Evolutionary conservation across 441 rosid species (phyloP), one percentile per base, ranked within the genome.

Genomic region (Lepidium campestre): DNA sequence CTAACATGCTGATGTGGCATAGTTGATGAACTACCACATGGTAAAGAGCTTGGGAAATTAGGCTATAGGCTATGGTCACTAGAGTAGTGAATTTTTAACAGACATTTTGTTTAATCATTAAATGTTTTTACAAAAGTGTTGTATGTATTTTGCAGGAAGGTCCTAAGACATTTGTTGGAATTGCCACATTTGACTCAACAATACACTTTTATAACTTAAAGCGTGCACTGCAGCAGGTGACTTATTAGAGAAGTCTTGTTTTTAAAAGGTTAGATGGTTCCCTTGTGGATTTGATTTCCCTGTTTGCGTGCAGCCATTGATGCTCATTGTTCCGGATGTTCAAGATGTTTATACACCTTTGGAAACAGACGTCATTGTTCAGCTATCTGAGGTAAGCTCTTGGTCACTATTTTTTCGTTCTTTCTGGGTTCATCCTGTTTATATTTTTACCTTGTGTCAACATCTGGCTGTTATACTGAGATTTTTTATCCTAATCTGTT

Each of bases 281-380:
- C 40, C 57, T 47, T 7, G 72, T 32, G 68, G 78, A 60, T 70
- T 70, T 75, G 56, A 58, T 54, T 39, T 65, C 31, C 62, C 50
- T 13, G 5, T 52, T 44, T 57, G 39, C 69, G 52, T 81, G 85
- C 91, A 92, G 97, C 93, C 97, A 6, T 63, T 88, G 78, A 90
- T 88, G 97, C 88, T 90, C 47, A 83, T 90, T 58, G 93, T 90
- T 67, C 95, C 95, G 34, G 95, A 90, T 66, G 74, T 86, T 32
- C 83, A 86, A 83, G 97, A 90, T 77, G 95, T 90, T 23, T 90
- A 88, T 62, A 86, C 91, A 58, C 97, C 97, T 56, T 79, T 90
- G 36, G 82, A 88, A 74, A 83, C 90, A 62, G 97, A 88, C 80
- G 82, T 89, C 46, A 67, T 89, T 54, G 98, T 93, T 75, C 92